Evolutionary conservation across 2,329 filamentous ascomycete species (phyloP).

Genomic region (Sclerotinia minor): DNA sequence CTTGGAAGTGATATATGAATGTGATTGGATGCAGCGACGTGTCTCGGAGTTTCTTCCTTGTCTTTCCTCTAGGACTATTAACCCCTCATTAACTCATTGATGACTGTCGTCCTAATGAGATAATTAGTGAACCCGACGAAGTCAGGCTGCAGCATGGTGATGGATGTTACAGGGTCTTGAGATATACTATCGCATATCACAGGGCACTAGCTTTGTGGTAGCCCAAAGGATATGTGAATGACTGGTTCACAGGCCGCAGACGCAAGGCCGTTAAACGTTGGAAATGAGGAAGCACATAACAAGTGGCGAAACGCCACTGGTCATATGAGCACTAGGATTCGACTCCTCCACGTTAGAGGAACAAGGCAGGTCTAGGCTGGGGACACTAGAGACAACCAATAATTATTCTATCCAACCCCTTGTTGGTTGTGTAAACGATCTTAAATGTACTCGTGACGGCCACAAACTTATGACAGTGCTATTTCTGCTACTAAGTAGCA

Average conservation of each 20-base stretch:
- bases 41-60: neutral
- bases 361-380: neutral
- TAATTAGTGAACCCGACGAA: neutral
- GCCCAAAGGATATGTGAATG: neutral
- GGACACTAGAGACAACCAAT: neutral
- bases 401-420: neutral
- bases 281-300: constrained; percentile 3
- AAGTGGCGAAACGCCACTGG: constrained; percentile 11
- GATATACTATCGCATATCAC: neutral
- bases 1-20: neutral
- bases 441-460: neutral
- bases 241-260: neutral
- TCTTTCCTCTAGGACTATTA: neutral
- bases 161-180: neutral
- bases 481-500: neutral
- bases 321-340: neutral
- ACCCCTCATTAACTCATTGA: neutral
- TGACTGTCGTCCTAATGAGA: neutral
- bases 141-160: neutral
- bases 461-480: neutral
- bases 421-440: neutral
- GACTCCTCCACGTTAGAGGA: neutral
- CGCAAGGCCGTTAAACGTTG: neutral
- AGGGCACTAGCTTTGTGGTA: neutral
- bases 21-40: neutral